Conservation (phyloP, 2,329 filamentous ascomycete genomes). For the Arachnopeziza araneosa region DNA sequence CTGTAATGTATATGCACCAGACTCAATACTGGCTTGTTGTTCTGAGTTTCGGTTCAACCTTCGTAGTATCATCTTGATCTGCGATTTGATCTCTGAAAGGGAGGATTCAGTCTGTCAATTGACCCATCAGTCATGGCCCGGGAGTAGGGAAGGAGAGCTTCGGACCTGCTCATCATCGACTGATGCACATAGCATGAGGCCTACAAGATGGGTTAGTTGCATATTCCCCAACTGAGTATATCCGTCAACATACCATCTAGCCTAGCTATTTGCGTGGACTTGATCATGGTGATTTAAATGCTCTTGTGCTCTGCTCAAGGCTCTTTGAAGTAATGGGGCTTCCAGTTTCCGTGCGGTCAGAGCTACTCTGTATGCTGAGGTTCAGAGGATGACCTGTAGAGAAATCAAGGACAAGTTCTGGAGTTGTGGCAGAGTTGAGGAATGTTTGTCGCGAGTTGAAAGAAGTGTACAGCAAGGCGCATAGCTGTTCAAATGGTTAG, state of each 20-base stretch:
- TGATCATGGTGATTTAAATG: conserved; percentile 49
- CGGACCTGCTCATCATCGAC: conserved; percentile 80
- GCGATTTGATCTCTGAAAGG: conserved; percentile 81
- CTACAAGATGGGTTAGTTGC: conserved; percentile 40
- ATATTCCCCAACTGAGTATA: not conserved
- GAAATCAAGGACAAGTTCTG: not conserved
- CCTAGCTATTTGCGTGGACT: conserved; percentile 88
- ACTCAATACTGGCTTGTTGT: conserved; percentile 87
- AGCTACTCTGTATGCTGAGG: not conserved
- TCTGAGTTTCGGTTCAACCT: conserved; percentile 85
- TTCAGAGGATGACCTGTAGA: not conserved
- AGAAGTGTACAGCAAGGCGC: not conserved
- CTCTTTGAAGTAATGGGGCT: not conserved
- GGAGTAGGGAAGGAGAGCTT: conserved; percentile 5
- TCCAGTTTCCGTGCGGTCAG: not conserved
- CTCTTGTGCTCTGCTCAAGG: not conserved
- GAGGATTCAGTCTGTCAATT: conserved; percentile 57
- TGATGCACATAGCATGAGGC: conserved; percentile 90
- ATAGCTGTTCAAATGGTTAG: conserved; percentile 1
- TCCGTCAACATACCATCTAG: conserved; percentile 65
- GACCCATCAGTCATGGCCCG: conserved; percentile 5
- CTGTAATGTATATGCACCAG: conserved; percentile 77
- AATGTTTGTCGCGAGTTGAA: not conserved
- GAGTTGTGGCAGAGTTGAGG: not conserved
- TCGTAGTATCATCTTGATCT: conserved; percentile 85